Percentiles rank a stretch among this genome's conserved stretches.
Conservation (phyloP, 768 basidiomycete genomes). For the Favolaschia claudopus region DNA sequence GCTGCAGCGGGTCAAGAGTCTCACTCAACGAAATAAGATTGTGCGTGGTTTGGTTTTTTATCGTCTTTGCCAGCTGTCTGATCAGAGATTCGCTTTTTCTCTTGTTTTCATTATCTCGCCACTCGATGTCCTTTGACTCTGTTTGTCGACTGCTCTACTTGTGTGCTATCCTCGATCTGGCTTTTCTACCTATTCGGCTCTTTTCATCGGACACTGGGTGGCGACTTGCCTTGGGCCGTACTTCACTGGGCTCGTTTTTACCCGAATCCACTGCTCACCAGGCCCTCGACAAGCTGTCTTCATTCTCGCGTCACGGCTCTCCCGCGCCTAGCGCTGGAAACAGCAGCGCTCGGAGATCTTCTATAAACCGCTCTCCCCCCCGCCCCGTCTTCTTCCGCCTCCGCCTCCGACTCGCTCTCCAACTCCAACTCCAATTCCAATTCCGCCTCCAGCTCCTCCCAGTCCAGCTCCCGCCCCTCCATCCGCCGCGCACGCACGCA, state of each 20-base stretch:
- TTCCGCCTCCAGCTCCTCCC: slow-evolving; percentile 39
- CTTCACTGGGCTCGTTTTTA: slow-evolving; percentile 1
- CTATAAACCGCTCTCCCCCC: slow-evolving; percentile 42
- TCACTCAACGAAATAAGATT: slow-evolving; percentile 77
- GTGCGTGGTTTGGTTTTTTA: slow-evolving; percentile 49
- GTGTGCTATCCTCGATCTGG: slow-evolving; percentile 1
- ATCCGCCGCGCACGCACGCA: slow-evolving; percentile 43
- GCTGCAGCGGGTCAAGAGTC: slow-evolving; percentile 71
- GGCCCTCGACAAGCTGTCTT: slow-evolving; percentile 76
- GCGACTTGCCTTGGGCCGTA: no score
- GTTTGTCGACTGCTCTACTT: slow-evolving; percentile 26
- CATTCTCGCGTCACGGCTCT: slow-evolving; percentile 61
- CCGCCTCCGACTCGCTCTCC: slow-evolving; percentile 44
- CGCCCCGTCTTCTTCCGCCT: slow-evolving; percentile 42
- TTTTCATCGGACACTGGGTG: no score
- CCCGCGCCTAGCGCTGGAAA: slow-evolving; percentile 53
- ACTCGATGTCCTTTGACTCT: neutral
- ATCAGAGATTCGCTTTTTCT: slow-evolving; percentile 36
- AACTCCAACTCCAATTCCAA: slow-evolving; percentile 28
- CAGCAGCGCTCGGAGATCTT: no score
- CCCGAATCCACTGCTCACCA: slow-evolving; percentile 32
- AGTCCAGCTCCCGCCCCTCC: slow-evolving; percentile 39
- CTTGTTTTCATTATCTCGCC: slow-evolving; percentile 35
- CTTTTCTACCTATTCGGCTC: no score
- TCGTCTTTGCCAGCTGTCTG: slow-evolving; percentile 26